Conservation (phyloP, 768 basidiomycete species). For the Rossbeevera mucosa region DNA sequence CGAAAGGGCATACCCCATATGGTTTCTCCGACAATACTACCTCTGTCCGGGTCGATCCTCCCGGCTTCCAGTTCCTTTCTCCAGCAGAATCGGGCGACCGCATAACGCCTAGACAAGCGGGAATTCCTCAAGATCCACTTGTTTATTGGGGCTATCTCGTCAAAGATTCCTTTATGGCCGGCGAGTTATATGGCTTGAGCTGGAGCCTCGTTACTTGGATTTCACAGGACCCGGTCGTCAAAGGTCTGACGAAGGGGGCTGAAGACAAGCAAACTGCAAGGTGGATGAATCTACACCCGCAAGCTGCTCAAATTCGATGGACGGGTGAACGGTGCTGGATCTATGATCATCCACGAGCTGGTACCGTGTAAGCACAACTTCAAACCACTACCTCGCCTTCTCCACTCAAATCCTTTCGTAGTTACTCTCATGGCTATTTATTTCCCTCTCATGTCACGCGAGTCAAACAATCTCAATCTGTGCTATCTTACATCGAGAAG, state of each 20-base stretch:
- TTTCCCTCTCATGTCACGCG: slow-evolving; percentile 85
- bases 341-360: slow-evolving; percentile 93
- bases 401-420: slow-evolving; percentile 26
- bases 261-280: slow-evolving; percentile 93
- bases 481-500: slow-evolving; percentile 50
- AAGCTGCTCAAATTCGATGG: slow-evolving; percentile 78
- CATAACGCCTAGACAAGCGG: slow-evolving; percentile 7
- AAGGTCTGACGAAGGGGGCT: slow-evolving; percentile 65
- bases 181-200: slow-evolving; percentile 87
- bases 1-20: slow-evolving; percentile 30
- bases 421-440: slow-evolving; percentile 91
- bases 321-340: slow-evolving; percentile 93
- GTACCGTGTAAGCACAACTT: slow-evolving; percentile 70
- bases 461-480: slow-evolving; percentile 50
- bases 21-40: slow-evolving; percentile 11
- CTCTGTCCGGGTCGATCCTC: not conserved
- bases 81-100: not conserved
- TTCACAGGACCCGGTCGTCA: slow-evolving; percentile 66
- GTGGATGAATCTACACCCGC: slow-evolving; percentile 89
- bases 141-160: slow-evolving; percentile 90
- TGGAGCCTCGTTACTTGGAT: slow-evolving; percentile 87
- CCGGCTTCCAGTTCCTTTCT: not conserved
- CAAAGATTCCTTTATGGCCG: slow-evolving; percentile 92
- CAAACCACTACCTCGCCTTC: not conserved
- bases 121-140: slow-evolving; percentile 51